These are phyloP conservation scores for Pseudocercospora vitis DNA, from an alignment of 2,329 filamentous ascomycete genomes.

Conservation along the genomic window DNA sequence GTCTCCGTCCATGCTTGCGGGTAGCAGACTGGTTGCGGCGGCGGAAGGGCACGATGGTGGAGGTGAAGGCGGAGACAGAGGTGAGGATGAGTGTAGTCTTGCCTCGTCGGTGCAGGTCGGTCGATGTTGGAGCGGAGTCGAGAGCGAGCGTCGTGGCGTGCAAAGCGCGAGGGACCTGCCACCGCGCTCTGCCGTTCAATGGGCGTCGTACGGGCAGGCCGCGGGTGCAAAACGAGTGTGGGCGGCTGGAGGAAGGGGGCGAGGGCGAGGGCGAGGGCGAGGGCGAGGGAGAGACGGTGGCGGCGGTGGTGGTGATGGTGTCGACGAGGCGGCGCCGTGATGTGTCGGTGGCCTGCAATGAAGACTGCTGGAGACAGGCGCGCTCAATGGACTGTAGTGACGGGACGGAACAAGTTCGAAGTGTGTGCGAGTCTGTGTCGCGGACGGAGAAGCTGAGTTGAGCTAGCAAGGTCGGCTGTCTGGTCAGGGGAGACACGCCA, in stretches of 20 bases:
- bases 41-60: background rate
- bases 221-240: background rate
- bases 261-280: no score
- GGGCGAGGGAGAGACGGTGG: background rate
- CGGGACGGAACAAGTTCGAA: background rate
- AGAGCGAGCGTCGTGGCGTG: background rate
- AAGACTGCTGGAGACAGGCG: no score
- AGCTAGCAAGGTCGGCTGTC: background rate
- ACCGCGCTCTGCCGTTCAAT: slow-evolving; percentile 4
- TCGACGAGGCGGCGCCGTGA: no score
- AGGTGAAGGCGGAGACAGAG: background rate
- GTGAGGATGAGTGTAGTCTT: background rate
- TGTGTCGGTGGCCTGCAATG: no score
- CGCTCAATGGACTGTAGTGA: no score
- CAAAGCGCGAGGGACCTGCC: background rate
- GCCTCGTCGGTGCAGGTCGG: background rate
- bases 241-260: background rate
- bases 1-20: slow-evolving; percentile 6
- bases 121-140: background rate
- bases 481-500: no score
- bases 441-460: background rate
- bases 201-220: background rate
- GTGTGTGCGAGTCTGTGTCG: background rate
- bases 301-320: background rate
- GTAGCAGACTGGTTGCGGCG: background rate